Percentiles rank a stretch among this genome's conserved stretches.
These are phyloP conservation scores for Cajanus cajan DNA, from an alignment of 306 rosid genomes.

Conservation along the genomic window DNA sequence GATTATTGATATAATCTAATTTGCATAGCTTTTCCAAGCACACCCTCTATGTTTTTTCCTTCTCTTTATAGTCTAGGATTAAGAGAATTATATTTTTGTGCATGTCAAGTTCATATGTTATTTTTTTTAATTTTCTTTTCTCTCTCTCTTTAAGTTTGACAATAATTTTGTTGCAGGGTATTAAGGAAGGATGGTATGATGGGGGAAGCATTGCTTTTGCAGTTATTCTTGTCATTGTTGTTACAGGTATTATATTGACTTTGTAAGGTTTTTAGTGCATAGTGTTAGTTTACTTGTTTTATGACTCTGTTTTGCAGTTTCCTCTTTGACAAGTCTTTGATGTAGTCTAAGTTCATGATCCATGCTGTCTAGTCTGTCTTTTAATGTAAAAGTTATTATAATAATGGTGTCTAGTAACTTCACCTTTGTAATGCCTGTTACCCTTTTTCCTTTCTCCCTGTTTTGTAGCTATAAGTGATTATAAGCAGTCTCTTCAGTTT, in stretches of 20 bases:
- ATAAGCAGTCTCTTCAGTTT: conserved; percentile 95
- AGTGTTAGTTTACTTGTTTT: background rate
- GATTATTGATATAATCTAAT: no score
- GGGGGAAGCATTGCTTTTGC: conserved; percentile 99
- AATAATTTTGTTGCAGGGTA: conserved; percentile 59
- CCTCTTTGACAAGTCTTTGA: conserved; percentile 18
- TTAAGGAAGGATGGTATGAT: conserved; percentile 97
- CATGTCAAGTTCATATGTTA: background rate
- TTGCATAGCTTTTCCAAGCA: no score
- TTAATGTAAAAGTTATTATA: background rate
- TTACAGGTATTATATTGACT: conserved; percentile 63
- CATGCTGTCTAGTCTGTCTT: background rate
- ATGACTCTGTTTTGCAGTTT: background rate
- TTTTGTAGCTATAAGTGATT: conserved; percentile 80
- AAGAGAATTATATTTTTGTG: background rate
- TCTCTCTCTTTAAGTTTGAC: background rate
- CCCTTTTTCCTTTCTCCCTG: conserved; percentile 3
- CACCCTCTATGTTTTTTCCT: background rate
- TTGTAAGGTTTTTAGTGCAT: background rate
- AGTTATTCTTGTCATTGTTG: conserved; percentile 86
- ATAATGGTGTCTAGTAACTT: background rate
- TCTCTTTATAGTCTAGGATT: conserved; percentile 21
- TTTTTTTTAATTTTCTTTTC: no score
- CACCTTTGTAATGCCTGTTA: background rate
- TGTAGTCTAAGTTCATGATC: background rate